Evolutionary conservation across 2,329 filamentous ascomycete genomes (phyloP).

Genomic region (Sclerotinia spermophila): DNA sequence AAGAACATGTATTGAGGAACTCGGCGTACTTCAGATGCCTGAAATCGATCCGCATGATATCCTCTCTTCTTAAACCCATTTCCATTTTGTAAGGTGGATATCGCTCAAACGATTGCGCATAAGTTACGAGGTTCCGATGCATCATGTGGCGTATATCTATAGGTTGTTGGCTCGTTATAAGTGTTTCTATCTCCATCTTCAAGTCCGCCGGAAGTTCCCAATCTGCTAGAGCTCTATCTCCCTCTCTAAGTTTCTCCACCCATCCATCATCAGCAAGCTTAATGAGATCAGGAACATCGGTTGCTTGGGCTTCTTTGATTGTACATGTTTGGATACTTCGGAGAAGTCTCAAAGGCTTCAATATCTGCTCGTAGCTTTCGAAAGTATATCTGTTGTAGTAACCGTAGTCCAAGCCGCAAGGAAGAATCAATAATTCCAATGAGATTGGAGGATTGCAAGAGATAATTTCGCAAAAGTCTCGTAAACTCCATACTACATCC

Average conservation of each 20-base stretch:
- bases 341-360: background rate
- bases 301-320: background rate
- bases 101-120: slow-evolving; percentile 20
- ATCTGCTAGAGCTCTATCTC: background rate
- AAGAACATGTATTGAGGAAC: background rate
- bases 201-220: background rate
- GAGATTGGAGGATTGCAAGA: background rate
- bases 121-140: background rate
- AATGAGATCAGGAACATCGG: slow-evolving; percentile 9
- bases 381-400: background rate
- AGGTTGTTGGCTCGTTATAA: background rate
- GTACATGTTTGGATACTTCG: background rate
- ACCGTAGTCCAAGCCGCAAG: background rate
- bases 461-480: background rate
- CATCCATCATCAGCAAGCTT: background rate
- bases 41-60: background rate
- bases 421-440: background rate
- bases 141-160: slow-evolving; percentile 7
- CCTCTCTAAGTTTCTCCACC: background rate
- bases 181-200: background rate
- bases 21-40: background rate
- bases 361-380: background rate
- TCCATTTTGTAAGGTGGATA: slow-evolving; percentile 4
- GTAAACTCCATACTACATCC: background rate
- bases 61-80: slow-evolving; percentile 18